These are phyloP conservation scores for Pelargonium citronellum DNA, from an alignment of 441 rosid genomes.

Conservation along the genomic window DNA sequence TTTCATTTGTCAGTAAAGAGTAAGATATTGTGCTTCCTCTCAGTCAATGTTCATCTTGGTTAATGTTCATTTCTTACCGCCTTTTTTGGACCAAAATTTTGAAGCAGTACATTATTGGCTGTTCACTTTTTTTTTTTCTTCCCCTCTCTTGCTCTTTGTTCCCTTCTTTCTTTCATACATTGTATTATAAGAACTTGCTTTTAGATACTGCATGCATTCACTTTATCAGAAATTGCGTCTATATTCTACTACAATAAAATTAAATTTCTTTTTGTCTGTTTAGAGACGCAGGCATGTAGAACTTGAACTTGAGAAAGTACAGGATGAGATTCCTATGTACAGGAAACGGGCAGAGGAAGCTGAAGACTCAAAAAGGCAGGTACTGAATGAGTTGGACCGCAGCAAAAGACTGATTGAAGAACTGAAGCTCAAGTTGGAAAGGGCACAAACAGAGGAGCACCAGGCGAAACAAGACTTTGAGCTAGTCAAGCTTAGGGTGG, in stretches of 20 bases:
- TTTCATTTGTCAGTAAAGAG: neutral
- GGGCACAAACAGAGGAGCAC: slow-evolving; percentile 80
- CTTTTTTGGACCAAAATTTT: neutral
- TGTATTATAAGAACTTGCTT: no score
- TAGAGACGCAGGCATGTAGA: slow-evolving; percentile 73
- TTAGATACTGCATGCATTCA: no score
- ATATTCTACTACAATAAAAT: neutral
- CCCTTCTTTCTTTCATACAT: no score
- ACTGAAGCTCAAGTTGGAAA: slow-evolving; percentile 70
- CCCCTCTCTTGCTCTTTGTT: slow-evolving; percentile 8
- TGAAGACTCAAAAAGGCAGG: slow-evolving; percentile 50
- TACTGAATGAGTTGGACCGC: slow-evolving; percentile 63
- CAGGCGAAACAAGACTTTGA: slow-evolving; percentile 92
- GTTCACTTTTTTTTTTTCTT: neutral
- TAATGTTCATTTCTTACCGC: neutral
- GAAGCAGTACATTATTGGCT: neutral
- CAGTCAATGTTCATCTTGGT: neutral
- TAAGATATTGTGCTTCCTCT: no score
- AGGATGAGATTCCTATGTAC: slow-evolving; percentile 62
- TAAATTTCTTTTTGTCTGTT: slow-evolving; percentile 16
- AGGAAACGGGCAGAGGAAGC: slow-evolving; percentile 54
- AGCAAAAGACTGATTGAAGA: slow-evolving; percentile 77
- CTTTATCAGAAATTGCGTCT: neutral
- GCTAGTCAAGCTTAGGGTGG: slow-evolving; percentile 77
- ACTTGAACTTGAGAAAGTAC: slow-evolving; percentile 63